These are phyloP conservation scores for Hibiscus mutabilis DNA, from an alignment of 345 rosid genomes.

Conservation along the genomic window DNA sequence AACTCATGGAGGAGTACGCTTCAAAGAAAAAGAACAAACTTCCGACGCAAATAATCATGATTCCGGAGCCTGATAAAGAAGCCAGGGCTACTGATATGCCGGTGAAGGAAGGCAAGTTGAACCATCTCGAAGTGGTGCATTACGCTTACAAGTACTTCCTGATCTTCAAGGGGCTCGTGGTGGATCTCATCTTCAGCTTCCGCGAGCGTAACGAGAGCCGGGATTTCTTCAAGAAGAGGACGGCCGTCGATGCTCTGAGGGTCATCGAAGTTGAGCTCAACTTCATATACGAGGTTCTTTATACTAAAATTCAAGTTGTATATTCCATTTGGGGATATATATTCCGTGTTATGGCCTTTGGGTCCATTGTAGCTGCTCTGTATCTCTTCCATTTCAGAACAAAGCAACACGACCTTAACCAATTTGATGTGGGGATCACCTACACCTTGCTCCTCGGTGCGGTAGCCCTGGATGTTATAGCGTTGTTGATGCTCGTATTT, in stretches of 20 bases:
- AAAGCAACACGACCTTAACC: conserved; percentile 22
- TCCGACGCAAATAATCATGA: conserved; percentile 30
- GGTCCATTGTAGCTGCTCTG: conserved; percentile 28
- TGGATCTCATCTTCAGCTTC: conserved; percentile 50
- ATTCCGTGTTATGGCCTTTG: conserved; percentile 23
- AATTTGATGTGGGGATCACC: conserved; percentile 41
- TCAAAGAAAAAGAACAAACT: conserved; percentile 37
- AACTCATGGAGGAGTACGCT: conserved; percentile 60
- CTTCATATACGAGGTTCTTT: conserved; percentile 53
- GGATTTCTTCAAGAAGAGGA: conserved; percentile 24
- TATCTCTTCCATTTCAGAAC: conserved; percentile 23
- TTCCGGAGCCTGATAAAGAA: conserved; percentile 41
- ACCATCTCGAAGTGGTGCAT: conserved; percentile 23
- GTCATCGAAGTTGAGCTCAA: conserved; percentile 59
- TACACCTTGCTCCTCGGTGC: conserved; percentile 46
- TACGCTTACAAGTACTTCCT: conserved; percentile 32
- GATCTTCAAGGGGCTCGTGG: conserved; percentile 49
- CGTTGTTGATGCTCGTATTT: conserved; percentile 39
- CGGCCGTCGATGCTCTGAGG: conserved; percentile 33
- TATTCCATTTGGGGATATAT: conserved; percentile 26
- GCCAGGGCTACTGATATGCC: conserved; percentile 4
- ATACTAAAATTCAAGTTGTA: conserved; percentile 42
- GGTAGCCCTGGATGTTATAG: conserved; percentile 37
- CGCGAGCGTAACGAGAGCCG: conserved; percentile 40
- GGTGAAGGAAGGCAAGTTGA: neutral